These are phyloP conservation scores for Haplosporangium sp. DNA, from an alignment of 371 early-diverging fungal species.

Conservation along the genomic window DNA sequence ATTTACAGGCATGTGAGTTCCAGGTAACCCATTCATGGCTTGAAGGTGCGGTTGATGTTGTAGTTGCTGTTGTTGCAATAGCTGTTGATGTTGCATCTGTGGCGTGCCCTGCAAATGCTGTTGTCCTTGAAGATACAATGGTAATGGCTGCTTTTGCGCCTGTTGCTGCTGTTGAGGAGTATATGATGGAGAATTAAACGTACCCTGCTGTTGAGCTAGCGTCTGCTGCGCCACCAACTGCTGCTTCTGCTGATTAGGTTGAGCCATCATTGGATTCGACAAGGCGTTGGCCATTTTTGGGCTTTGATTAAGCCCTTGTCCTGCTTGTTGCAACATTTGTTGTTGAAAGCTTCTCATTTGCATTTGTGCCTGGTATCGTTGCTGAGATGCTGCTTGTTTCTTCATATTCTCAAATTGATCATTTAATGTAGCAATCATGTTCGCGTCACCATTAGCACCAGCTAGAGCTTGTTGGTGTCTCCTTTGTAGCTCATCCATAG, in stretches of 20 bases:
- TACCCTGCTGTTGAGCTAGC: conserved; percentile 43
- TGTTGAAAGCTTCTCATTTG: conserved; percentile 35
- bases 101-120: conserved; percentile 47
- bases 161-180: conserved; percentile 46
- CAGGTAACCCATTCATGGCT: conserved; percentile 29
- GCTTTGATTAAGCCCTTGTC: conserved; percentile 50
- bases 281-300: conserved; percentile 34
- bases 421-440: conserved; percentile 36
- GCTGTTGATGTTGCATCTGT: conserved; percentile 51
- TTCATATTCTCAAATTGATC: conserved; percentile 52
- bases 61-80: conserved; percentile 28
- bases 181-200: conserved; percentile 32
- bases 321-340: conserved; percentile 41
- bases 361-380: conserved; percentile 27
- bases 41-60: conserved; percentile 43
- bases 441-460: conserved; percentile 41
- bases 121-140: conserved; percentile 52
- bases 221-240: conserved; percentile 36
- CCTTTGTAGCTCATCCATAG: conserved; percentile 45
- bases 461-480: conserved; percentile 42
- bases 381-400: conserved; percentile 33
- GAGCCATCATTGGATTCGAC: conserved; percentile 32
- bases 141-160: conserved; percentile 40
- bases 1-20: conserved; percentile 19
- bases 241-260: conserved; percentile 44